Conservation (phyloP, 345 rosid genomes). For the Triadica sebifera region DNA sequence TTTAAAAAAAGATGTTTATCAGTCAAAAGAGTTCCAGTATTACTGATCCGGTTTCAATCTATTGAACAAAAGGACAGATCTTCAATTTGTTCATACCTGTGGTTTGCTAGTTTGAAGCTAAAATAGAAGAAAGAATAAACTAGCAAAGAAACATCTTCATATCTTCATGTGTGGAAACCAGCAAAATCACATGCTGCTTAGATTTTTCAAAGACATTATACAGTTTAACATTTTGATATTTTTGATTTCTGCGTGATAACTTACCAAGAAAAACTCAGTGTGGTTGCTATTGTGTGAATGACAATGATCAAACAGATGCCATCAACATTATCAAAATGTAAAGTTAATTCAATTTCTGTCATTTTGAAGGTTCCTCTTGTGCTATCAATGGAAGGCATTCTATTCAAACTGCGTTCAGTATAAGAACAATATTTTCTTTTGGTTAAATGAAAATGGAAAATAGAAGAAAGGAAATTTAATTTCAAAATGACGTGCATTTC, state of each 20-base stretch:
- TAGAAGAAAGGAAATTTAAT: neutral
- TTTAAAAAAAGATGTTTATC: neutral
- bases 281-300: neutral
- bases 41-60: neutral
- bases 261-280: neutral
- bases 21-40: neutral
- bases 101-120: neutral
- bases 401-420: neutral
- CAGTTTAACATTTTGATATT: neutral
- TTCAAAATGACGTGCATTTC: neutral
- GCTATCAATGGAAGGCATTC: neutral
- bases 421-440: neutral
- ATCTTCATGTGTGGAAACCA: neutral
- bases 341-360: neutral
- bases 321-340: neutral
- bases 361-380: neutral
- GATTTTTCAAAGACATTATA: neutral
- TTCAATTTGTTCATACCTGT: neutral
- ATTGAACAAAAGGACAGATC: neutral
- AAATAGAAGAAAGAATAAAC: neutral
- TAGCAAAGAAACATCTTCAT: neutral
- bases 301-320: neutral
- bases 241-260: neutral
- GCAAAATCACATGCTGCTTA: slow-evolving; percentile 4
- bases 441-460: neutral